Conservation (phyloP, 1,139 yeast genomes). For the Scheffersomyces quercinus region DNA sequence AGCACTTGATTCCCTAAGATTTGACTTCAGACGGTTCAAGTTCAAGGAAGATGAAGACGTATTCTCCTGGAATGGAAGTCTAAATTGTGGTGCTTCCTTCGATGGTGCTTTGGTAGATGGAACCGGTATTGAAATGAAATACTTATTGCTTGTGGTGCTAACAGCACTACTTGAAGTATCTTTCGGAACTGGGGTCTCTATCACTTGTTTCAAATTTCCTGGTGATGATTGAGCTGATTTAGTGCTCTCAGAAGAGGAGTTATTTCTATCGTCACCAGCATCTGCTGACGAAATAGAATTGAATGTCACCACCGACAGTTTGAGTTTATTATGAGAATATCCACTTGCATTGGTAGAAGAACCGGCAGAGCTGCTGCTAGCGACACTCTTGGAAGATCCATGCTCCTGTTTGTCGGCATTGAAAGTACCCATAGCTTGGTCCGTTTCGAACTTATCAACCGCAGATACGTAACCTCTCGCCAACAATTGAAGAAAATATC, state of each 20-base stretch:
- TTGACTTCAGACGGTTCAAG: neutral
- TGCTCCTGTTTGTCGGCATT: neutral
- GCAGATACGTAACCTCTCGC: conserved; percentile 66
- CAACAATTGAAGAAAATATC: conserved; percentile 59
- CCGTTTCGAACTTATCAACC: conserved; percentile 46
- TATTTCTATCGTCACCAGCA: conserved; percentile 1
- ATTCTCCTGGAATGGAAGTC: conserved; percentile 65
- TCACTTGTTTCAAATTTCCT: no score
- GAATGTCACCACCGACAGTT: conserved; percentile 6
- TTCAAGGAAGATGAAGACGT: conserved; percentile 3
- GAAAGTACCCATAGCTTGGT: conserved; percentile 16
- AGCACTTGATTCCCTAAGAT: conserved; percentile 1
- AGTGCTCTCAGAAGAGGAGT: neutral
- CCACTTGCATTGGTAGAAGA: conserved; percentile 2
- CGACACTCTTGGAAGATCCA: conserved; percentile 6
- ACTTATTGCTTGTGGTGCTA: conserved; percentile 2
- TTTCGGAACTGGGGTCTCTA: no score
- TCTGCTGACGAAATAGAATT: conserved; percentile 8
- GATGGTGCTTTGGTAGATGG: conserved; percentile 21
- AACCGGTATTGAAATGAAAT: conserved; percentile 25
- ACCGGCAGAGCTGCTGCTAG: conserved; percentile 7
- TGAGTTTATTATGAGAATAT: conserved; percentile 1
- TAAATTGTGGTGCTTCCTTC: conserved; percentile 49
- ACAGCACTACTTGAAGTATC: neutral
- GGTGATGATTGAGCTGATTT: neutral